Evolutionary conservation across 768 basidiomycete genomes (phyloP), one percentile per base, ranked within the genome.

Genomic region (Tulasnella sp.): DNA sequence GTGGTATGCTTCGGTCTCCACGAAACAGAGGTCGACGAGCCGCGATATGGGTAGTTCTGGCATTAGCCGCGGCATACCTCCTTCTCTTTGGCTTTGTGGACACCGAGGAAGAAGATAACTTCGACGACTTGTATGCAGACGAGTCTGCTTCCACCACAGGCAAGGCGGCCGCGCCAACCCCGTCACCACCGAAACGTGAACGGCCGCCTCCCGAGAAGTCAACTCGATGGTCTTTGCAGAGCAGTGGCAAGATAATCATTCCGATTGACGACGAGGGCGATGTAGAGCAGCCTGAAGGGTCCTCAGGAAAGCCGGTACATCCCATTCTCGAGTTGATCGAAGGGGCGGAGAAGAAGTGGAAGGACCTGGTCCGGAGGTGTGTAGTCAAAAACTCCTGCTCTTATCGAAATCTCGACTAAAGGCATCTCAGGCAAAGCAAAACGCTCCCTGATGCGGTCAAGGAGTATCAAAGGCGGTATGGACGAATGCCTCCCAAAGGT

Each of bases 291-390:
- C 35, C 41, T 16, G 69, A 70, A 17, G 47, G 69, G 17, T 40
- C 75, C 12, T 76, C 77, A 70, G 70, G 75, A 1, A 72, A 73
- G 29, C 76, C 75, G 0, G 74, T 41, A 26, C 94, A 99, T 78
- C 95, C 96, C 5, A 96, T 98, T 75, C 84, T 92, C 0, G 83
- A 81, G 39, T 86, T 98, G 75, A 91, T 98, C 84, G 85, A 86
- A 9, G 87, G 92, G 1, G 97, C 94, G 0, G 92, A 94, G 78
- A 79, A 78, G 19, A 83, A 84, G 69, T 98, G 88, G 79, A 84
- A 87, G 41, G 79, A 81, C 37, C 85, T 90, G 76, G 80, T 98
- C 29, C 82, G 81, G 1, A 74, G 71, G 72, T 74, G n/a, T n/a
- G 67, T n/a, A 19, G 3, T 37, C 12, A 12, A 3, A 66, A 35